Conservation (phyloP, 345 rosid genomes). For the Rhizophora apiculata region DNA sequence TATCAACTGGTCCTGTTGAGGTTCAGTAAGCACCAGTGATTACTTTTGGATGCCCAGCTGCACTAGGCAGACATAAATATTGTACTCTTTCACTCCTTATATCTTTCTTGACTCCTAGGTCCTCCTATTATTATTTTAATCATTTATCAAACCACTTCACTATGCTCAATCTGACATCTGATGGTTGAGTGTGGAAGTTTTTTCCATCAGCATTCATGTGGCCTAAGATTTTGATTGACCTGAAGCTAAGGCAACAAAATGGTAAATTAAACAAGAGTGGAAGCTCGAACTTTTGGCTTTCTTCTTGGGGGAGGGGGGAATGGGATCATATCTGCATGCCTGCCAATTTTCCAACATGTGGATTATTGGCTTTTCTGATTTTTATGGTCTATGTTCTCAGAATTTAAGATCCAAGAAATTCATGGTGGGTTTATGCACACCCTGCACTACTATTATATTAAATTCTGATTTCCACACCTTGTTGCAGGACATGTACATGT, state of each 20-base stretch:
- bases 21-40: not conserved
- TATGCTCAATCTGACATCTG: too few species aligned
- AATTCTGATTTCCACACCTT: constrained; percentile 14
- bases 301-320: too few species aligned
- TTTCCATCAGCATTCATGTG: not conserved
- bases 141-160: not conserved
- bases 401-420: not conserved
- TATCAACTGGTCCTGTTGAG: not conserved
- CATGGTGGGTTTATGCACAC: not conserved
- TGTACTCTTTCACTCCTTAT: too few species aligned
- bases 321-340: too few species aligned
- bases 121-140: not conserved
- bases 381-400: too few species aligned
- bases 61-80: too few species aligned
- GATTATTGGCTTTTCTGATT: too few species aligned
- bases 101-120: too few species aligned
- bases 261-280: not conserved
- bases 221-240: not conserved
- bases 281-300: not conserved
- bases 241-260: not conserved
- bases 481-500: constrained; percentile 91
- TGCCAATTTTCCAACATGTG: too few species aligned
- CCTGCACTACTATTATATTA: not conserved
- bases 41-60: not conserved
- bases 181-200: too few species aligned